Evolutionary conservation across 179 eudicot genomes (phyloP).

Genomic region (Amaranthus tricolor): DNA sequence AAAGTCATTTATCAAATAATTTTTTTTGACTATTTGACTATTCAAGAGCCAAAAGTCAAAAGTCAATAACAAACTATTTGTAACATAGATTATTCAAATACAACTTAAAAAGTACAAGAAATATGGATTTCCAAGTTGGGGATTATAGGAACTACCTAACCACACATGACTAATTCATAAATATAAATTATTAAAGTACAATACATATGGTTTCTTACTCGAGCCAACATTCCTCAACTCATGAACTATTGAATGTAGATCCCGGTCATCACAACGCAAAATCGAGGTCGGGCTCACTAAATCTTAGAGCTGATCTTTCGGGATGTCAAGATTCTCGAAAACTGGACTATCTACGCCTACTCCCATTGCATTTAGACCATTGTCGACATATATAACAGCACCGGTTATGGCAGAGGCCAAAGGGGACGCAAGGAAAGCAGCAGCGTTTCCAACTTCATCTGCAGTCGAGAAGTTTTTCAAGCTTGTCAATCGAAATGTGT

Average conservation of each 20-base stretch:
- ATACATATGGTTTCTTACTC: background rate
- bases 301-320: slow-evolving; percentile 41
- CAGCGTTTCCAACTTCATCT: slow-evolving; percentile 95
- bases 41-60: too few relatives aligned
- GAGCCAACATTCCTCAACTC: background rate
- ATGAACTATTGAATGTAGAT: background rate
- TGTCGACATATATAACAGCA: slow-evolving; percentile 83
- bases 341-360: slow-evolving; percentile 90
- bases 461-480: slow-evolving; percentile 31
- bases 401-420: slow-evolving; percentile 96
- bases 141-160: background rate
- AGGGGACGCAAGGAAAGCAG: slow-evolving; percentile 95
- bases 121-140: too few relatives aligned
- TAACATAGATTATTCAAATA: too few relatives aligned
- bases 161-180: background rate
- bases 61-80: too few relatives aligned
- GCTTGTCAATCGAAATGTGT: slow-evolving; percentile 5
- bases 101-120: too few relatives aligned
- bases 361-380: slow-evolving; percentile 90
- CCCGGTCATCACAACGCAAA: background rate
- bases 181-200: background rate
- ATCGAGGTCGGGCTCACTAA: background rate
- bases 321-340: slow-evolving; percentile 69
- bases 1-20: too few relatives aligned
- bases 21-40: too few relatives aligned